These are phyloP conservation scores for Stemphylium vesicarium DNA, from an alignment of 2,329 filamentous ascomycete genomes.

Conservation along the genomic window DNA sequence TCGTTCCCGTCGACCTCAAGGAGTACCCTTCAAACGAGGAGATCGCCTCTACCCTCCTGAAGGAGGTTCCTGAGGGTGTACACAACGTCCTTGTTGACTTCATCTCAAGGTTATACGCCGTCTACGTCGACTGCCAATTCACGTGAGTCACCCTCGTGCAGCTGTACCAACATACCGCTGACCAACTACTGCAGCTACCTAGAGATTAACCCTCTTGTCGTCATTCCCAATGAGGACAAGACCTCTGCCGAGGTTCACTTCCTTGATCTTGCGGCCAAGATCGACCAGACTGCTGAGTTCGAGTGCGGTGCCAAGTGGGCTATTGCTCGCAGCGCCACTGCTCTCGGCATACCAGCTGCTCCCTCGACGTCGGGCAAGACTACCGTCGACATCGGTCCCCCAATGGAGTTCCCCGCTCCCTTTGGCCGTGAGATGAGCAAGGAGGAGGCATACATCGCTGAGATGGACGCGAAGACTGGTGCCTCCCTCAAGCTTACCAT, in stretches of 20 bases:
- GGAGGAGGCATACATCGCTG: constrained; percentile 98
- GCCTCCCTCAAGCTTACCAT: constrained; percentile 98
- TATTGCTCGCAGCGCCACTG: constrained; percentile 86
- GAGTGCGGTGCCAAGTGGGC: constrained; percentile 99
- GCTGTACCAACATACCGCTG: constrained; percentile 15
- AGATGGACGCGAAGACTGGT: constrained; percentile 99
- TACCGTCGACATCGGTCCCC: constrained; percentile 93
- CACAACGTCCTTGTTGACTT: constrained; percentile 99
- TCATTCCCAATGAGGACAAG: constrained; percentile 90
- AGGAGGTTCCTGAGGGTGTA: constrained; percentile 91
- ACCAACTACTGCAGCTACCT: constrained; percentile 67
- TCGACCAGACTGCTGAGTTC: constrained; percentile 98
- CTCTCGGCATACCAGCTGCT: constrained; percentile 79
- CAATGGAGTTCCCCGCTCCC: constrained; percentile 98
- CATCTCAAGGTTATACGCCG: constrained; percentile 96
- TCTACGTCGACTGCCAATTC: constrained; percentile 99
- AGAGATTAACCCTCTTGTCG: constrained; percentile 98
- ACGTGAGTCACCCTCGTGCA: constrained; percentile 58
- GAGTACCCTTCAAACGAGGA: constrained; percentile 96
- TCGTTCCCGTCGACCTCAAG: constrained; percentile 93
- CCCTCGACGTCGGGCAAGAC: constrained; percentile 72
- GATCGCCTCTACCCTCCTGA: constrained; percentile 83
- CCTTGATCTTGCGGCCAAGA: constrained; percentile 96
- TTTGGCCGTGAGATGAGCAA: constrained; percentile 98
- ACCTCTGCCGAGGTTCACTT: constrained; percentile 97